Conservation (phyloP, 306 rosid genomes). For the Hippophae tibetana region DNA sequence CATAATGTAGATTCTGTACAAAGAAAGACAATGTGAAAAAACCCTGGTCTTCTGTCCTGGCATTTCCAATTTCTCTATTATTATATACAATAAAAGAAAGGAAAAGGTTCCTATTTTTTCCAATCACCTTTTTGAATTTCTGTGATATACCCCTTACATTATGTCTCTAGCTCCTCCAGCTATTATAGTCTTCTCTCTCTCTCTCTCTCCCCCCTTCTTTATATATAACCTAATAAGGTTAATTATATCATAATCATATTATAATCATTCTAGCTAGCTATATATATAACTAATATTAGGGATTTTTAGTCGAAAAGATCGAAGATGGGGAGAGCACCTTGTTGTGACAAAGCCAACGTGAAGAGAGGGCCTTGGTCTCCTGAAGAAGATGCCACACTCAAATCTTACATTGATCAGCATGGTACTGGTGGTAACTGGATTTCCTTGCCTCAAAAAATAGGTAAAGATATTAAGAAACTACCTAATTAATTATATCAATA, state of each 20-base stretch:
- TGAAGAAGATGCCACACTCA: constrained; percentile 93
- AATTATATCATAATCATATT: constrained; percentile 24
- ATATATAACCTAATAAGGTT: constrained; percentile 24
- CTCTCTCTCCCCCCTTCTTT: constrained; percentile 17
- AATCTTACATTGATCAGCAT: constrained; percentile 62
- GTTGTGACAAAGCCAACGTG: constrained; percentile 97
- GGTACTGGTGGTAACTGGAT: constrained; percentile 98
- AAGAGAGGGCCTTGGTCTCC: constrained; percentile 99
- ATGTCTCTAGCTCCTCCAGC: constrained; percentile 53
- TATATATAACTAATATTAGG: no score
- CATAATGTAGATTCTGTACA: constrained; percentile 21
- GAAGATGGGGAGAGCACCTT: constrained; percentile 93
- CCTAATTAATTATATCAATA: background rate
- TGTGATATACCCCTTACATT: constrained; percentile 20
- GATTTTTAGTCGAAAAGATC: background rate
- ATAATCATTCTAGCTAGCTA: background rate
- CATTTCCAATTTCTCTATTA: constrained; percentile 34
- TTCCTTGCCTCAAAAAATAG: constrained; percentile 88
- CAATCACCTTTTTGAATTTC: constrained; percentile 44
- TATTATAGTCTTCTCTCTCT: constrained; percentile 23
- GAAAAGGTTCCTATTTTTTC: constrained; percentile 20
- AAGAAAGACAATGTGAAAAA: constrained; percentile 46
- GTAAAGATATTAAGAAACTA: constrained; percentile 19
- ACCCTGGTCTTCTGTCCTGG: constrained; percentile 29
- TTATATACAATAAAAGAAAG: constrained; percentile 17